phyloP scores from a whole-genome alignment of 2,329 filamentous ascomycete species.

The Emergomyces orientalis region DNA sequence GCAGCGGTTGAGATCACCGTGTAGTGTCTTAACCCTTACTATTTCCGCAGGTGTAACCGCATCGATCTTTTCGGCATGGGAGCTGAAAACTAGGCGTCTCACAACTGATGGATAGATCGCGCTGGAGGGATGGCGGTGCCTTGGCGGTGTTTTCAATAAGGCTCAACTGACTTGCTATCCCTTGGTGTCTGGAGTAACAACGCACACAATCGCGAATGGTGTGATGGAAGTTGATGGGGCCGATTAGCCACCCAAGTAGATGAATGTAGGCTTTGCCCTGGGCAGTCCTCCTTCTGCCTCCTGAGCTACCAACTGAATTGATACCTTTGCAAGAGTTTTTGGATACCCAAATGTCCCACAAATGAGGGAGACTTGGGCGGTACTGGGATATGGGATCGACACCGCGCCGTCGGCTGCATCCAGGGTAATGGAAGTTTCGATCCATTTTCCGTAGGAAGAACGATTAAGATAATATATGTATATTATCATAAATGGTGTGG shows the following conservation, averaged over 20 bases:
- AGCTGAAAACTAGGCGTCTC: constrained; percentile 15
- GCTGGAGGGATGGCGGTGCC: background rate
- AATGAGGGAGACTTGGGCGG: constrained; percentile 16
- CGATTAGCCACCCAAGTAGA: background rate
- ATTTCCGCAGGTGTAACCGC: constrained; percentile 17
- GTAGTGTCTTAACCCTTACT: constrained; percentile 16
- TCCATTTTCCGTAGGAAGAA: constrained; percentile 14
- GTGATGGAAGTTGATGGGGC: background rate
- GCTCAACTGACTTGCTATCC: background rate
- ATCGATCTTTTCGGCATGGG: constrained; percentile 20
- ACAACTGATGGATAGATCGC: constrained; percentile 12
- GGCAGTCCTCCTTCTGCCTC: constrained; percentile 16
- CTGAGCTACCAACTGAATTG: constrained; percentile 17
- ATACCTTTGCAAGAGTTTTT: constrained; percentile 17
- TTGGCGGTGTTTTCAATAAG: background rate
- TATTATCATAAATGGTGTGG: constrained; percentile 8
- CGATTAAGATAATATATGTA: constrained; percentile 9
- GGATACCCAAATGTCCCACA: constrained; percentile 17
- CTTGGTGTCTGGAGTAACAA: background rate
- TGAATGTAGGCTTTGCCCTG: constrained; percentile 15
- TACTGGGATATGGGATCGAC: constrained; percentile 8
- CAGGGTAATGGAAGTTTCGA: constrained; percentile 13
- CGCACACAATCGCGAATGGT: background rate
- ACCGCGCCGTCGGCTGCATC: constrained; percentile 13
- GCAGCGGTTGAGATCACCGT: constrained; percentile 16